Evolutionary conservation across 352 stramenopile genomes (phyloP).

Genomic region (Globisporangium sylvaticum): DNA sequence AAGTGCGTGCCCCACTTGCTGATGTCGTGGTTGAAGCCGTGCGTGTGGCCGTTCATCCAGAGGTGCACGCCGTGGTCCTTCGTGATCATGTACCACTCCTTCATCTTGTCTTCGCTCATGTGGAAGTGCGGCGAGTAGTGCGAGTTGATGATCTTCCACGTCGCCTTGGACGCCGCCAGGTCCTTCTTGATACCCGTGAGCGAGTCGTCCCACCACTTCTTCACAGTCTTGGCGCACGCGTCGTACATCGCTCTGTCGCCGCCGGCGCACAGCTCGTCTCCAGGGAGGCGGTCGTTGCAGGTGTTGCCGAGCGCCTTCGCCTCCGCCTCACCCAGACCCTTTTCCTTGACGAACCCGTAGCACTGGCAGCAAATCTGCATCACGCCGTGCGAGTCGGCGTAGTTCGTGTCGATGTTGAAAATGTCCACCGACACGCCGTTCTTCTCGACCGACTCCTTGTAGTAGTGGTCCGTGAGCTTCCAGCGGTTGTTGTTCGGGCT

Average conservation of each 20-base stretch:
- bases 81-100: slow-evolving; percentile 81
- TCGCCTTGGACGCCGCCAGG: slow-evolving; percentile 61
- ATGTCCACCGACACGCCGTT: slow-evolving; percentile 84
- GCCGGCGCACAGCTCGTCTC: slow-evolving; percentile 69
- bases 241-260: slow-evolving; percentile 70
- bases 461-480: slow-evolving; percentile 84
- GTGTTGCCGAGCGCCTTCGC: slow-evolving; percentile 55
- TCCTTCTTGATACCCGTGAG: slow-evolving; percentile 67
- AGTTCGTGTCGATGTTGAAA: slow-evolving; percentile 88
- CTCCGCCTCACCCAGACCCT: slow-evolving; percentile 38
- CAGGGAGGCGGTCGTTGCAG: slow-evolving; percentile 63
- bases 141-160: slow-evolving; percentile 88
- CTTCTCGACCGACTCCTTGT: slow-evolving; percentile 73
- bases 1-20: slow-evolving; percentile 85
- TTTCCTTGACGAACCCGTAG: slow-evolving; percentile 80
- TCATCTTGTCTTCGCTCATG: slow-evolving; percentile 88
- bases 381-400: slow-evolving; percentile 77
- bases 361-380: slow-evolving; percentile 88
- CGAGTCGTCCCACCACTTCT: slow-evolving; percentile 78
- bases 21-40: slow-evolving; percentile 86
- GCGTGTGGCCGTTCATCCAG: slow-evolving; percentile 72
- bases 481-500: slow-evolving; percentile 72
- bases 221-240: slow-evolving; percentile 66
- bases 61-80: slow-evolving; percentile 71
- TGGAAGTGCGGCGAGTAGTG: slow-evolving; percentile 89